Evolutionary conservation across 768 basidiomycete genomes (phyloP), one percentile per base, ranked within the genome.

Genomic region (Xerocomellus dryophilus): DNA sequence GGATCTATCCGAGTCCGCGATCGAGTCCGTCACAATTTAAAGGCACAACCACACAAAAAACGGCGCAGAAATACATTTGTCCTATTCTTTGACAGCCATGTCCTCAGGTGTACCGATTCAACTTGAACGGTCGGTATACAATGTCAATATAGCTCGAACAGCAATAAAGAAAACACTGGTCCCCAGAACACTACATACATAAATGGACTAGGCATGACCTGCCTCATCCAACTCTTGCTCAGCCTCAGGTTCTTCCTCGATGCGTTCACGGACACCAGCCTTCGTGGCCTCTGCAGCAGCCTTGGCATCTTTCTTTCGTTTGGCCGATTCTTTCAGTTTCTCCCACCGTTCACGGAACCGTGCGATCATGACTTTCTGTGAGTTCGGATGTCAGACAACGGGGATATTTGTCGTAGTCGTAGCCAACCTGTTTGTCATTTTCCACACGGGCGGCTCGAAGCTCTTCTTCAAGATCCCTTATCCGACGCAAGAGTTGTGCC

Each of bases 261-360:
- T 93, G 46, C 81, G 78, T 53, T 90, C 86, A 56, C 81, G 77
- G 39, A 85, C 76, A 29, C 73, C 70, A 21, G 74, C 61, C 36
- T 73, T 71, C 61, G 76, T 64, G 17, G 72, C 74, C 20, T 77
- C 79, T 17, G 78, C 77, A 9, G 79, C 80, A 14, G 73, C 77
- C 61, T 79, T 81, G 47, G 84, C 85, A 63, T 89, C 87, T 67
- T 91, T 89, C 74, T 93, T 92, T 56, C 87, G 83, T 70, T 85
- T 90, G 8, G 90, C 87, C 25, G 87, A 88, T 64, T 93, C 92
- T 67, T 93, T 93, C 52, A 93, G 74, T 68, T 90, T 92, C 66
- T 90, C 88, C 91, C 91, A 93, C 38, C 89, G 79, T 71, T 93
- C 91, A 25, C 87, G 82, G 71, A 89, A 93, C 62, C 88, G 86